Evolutionary conservation across 2,329 filamentous ascomycete species (phyloP).

Genomic region (Coleophoma crateriformis): DNA sequence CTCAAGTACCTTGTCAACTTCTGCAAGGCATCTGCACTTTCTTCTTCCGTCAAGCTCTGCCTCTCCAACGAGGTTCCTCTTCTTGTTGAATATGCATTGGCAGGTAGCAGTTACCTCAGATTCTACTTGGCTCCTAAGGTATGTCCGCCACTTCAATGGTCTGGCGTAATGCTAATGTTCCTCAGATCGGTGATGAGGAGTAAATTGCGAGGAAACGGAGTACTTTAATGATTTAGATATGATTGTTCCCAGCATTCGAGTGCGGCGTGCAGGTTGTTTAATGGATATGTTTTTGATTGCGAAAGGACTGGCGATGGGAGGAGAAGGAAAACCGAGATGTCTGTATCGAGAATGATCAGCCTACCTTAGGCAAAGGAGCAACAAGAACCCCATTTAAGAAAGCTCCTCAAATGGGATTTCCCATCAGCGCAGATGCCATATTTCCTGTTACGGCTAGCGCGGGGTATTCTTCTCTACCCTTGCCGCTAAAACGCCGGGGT

Average conservation of each 20-base stretch:
- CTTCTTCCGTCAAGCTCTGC: conserved; percentile 79
- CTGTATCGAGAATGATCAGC: too few species aligned
- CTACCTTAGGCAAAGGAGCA: too few species aligned
- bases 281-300: conserved; percentile 19
- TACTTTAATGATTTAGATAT: conserved; percentile 20
- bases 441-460: conserved; percentile 11
- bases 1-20: conserved; percentile 99
- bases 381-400: too few species aligned
- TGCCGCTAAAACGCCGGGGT: background rate
- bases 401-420: too few species aligned
- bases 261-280: conserved; percentile 24
- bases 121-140: conserved; percentile 99
- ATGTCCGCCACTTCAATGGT: background rate
- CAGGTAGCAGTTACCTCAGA: conserved; percentile 80
- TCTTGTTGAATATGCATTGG: conserved; percentile 83
- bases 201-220: conserved; percentile 26
- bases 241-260: conserved; percentile 19
- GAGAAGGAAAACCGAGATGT: background rate
- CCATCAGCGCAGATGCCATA: background rate
- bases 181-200: conserved; percentile 65
- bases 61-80: conserved; percentile 95
- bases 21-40: conserved; percentile 91
- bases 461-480: conserved; percentile 9
- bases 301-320: background rate
- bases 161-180: conserved; percentile 11